phyloP scores from a whole-genome alignment of 225 moss, liverwort and hornwort genomes.

The Sphagnum tenellum region DNA sequence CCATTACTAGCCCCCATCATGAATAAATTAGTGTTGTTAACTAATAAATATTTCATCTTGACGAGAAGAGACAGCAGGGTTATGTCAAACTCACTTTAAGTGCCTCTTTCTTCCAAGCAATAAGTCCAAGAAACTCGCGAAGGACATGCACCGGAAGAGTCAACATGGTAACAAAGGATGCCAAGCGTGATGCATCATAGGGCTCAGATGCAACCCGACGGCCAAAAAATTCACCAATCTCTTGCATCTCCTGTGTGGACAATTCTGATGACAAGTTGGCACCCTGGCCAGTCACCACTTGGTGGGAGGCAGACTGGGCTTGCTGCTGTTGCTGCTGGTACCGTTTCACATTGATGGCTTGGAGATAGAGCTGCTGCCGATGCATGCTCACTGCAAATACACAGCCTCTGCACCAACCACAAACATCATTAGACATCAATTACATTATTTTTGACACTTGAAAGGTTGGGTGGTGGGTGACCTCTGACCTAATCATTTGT shows the following conservation, averaged over 20 bases:
- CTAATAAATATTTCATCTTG: too few relatives aligned
- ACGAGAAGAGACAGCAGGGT: not conserved
- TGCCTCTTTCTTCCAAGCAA: slow-evolving; percentile 81
- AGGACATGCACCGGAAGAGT: slow-evolving; percentile 85
- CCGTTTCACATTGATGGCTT: slow-evolving; percentile 81
- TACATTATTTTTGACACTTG: too few relatives aligned
- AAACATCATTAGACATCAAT: not conserved
- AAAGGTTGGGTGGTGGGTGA: too few relatives aligned
- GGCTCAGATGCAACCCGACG: slow-evolving; percentile 95
- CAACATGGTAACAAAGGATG: slow-evolving; percentile 91
- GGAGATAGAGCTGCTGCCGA: slow-evolving; percentile 79
- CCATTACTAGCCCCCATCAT: too few relatives aligned
- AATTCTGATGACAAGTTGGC: slow-evolving; percentile 55
- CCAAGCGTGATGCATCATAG: slow-evolving; percentile 92
- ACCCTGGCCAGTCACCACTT: slow-evolving; percentile 35
- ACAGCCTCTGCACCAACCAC: slow-evolving; percentile 51
- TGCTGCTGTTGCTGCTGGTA: slow-evolving; percentile 74
- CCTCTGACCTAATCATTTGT: too few relatives aligned
- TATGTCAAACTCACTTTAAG: slow-evolving; percentile 25
- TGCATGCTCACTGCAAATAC: slow-evolving; percentile 95
- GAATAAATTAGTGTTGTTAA: too few relatives aligned
- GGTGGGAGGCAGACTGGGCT: slow-evolving; percentile 45
- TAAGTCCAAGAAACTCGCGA: slow-evolving; percentile 86
- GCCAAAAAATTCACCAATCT: slow-evolving; percentile 73
- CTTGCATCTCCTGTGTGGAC: slow-evolving; percentile 50